These are phyloP conservation scores for Spathaspora girioi DNA, from an alignment of 805 yeast species.

Conservation along the genomic window DNA sequence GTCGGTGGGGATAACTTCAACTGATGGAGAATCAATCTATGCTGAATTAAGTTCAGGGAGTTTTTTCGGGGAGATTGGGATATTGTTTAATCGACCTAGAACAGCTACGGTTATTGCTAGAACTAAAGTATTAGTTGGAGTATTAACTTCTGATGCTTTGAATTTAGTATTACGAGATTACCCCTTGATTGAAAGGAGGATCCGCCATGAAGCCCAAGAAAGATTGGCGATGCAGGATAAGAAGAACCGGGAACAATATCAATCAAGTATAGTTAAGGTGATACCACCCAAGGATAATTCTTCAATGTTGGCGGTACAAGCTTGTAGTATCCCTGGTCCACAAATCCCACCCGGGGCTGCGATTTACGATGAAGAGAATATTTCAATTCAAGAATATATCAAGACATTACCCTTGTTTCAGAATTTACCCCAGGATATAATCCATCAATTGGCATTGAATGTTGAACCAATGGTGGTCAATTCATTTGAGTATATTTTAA, in stretches of 20 bases:
- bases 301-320: slow-evolving; percentile 4
- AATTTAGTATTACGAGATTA: slow-evolving; percentile 56
- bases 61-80: slow-evolving; percentile 79
- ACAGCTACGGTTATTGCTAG: slow-evolving; percentile 77
- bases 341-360: slow-evolving; percentile 5
- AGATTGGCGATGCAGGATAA: slow-evolving; percentile 69
- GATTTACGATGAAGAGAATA: slow-evolving; percentile 16
- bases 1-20: slow-evolving; percentile 68
- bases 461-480: slow-evolving; percentile 53
- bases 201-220: slow-evolving; percentile 78
- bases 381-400: slow-evolving; percentile 56
- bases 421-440: slow-evolving; percentile 51
- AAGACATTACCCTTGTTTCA: slow-evolving; percentile 57
- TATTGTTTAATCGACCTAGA: slow-evolving; percentile 68
- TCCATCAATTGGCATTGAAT: slow-evolving; percentile 61
- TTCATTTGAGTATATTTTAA: slow-evolving; percentile 52
- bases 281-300: slow-evolving; percentile 2
- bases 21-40: slow-evolving; percentile 72
- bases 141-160: slow-evolving; percentile 61
- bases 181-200: slow-evolving; percentile 63
- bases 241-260: slow-evolving; percentile 32
- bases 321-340: slow-evolving; percentile 6
- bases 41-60: slow-evolving; percentile 69
- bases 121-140: slow-evolving; percentile 63
- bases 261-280: not conserved